Evolutionary conservation across 495 filamentous ascomycete species (phyloP), one percentile per base, ranked within the genome.

Genomic region (Podospora tetraspora): DNA sequence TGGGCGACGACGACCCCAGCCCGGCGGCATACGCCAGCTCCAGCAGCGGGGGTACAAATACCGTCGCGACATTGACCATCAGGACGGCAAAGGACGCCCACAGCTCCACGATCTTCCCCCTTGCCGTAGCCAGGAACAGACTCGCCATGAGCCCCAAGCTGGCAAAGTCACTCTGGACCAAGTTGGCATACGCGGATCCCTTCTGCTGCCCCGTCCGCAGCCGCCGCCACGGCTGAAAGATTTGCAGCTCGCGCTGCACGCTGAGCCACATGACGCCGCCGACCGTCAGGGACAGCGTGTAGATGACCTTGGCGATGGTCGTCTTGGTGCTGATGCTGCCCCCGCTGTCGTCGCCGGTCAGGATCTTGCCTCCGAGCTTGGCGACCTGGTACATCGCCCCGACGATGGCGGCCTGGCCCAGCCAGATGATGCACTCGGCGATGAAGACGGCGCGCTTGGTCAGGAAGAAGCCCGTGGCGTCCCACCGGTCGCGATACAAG

Each of bases 261-360:
- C 60, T 62, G 22, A 27, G 60, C 60, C 60, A 62, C 60, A 62
- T 62, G 60, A 62, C 60, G 23, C 60, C 60, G 27, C 60, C 60
- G 27, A 62, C 22, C 1, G 60, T 62, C 2, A 62, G 60, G 13
- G 60, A 13, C 16, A 62, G 22, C 6, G 60, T 62, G 27, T 13
- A 62, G 12, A 62, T 21, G 24, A 62, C 12, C 60, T 62, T 62
- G 60, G 60, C 60, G 19, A 62, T 62, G 2, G 60, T 62, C 60
- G 9, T 11, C 60, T 62, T 62, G 23, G 60, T 30, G 27, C 16
- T 24, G 24, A 24, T 21, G 60, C 60, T 62, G 27, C 60, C 22
- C 3, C 60, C 60, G 60, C 60, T 21, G 60, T 21, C 27, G 13
- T 16, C 27, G 24, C 21, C 60, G 24, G 2, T 24, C 1, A 62